phyloP scores from a whole-genome alignment of 768 basidiomycete genomes.

The Termitomyces sp. region DNA sequence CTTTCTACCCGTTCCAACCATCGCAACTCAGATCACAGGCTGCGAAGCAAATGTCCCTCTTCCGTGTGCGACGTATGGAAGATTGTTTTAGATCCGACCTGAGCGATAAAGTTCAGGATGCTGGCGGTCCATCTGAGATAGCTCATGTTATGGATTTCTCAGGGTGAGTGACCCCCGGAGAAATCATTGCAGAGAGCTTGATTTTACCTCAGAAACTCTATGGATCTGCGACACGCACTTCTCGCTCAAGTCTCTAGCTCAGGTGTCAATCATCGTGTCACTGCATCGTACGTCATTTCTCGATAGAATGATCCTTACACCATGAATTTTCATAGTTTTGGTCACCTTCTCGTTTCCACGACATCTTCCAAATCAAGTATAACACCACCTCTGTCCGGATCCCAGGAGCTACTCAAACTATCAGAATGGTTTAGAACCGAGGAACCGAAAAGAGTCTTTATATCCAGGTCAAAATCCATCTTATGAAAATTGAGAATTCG shows the following conservation, averaged over 20 bases:
- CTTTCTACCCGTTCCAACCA: constrained; percentile 64
- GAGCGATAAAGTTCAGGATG: constrained; percentile 27
- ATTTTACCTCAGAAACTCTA: background rate
- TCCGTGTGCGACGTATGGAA: constrained; percentile 57
- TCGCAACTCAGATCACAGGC: constrained; percentile 46
- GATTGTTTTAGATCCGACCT: constrained; percentile 46
- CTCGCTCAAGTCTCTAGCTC: constrained; percentile 1
- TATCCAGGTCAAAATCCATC: constrained; percentile 37
- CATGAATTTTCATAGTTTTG: constrained; percentile 37
- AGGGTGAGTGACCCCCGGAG: constrained; percentile 21
- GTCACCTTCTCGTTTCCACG: constrained; percentile 50
- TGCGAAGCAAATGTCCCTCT: constrained; percentile 35
- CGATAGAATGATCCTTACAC: background rate
- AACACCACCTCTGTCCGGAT: constrained; percentile 42
- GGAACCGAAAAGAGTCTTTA: constrained; percentile 33
- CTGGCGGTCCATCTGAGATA: constrained; percentile 32
- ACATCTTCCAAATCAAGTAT: constrained; percentile 30
- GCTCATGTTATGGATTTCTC: constrained; percentile 25
- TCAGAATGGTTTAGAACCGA: constrained; percentile 37
- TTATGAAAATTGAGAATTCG: background rate
- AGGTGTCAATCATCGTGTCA: constrained; percentile 16
- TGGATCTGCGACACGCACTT: constrained; percentile 8
- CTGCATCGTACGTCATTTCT: constrained; percentile 34
- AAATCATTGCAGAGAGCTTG: background rate
- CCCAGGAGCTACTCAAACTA: constrained; percentile 33